phyloP scores from a whole-genome alignment of 192 early-diverging fungal species.

The Cetraspora pellucida region DNA sequence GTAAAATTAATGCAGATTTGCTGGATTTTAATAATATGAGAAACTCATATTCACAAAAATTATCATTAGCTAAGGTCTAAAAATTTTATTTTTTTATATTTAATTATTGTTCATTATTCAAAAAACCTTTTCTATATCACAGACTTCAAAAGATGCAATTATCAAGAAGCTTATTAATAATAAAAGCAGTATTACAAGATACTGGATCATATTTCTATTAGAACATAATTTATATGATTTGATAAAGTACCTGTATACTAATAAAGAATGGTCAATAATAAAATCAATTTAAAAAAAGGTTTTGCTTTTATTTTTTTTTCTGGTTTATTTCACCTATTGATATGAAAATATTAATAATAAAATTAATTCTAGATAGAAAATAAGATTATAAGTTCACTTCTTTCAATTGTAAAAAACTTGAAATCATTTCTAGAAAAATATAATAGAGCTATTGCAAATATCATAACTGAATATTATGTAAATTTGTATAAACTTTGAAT shows the following conservation, averaged over 20 bases:
- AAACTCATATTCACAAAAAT: neutral
- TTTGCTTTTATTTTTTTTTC: slow-evolving; percentile 26
- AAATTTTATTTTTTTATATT: neutral
- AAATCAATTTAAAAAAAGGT: slow-evolving; percentile 28
- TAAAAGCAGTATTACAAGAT: slow-evolving; percentile 22
- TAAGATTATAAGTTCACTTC: slow-evolving; percentile 26
- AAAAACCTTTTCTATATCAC: neutral
- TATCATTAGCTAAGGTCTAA: neutral
- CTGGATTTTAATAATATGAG: no score
- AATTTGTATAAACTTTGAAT: slow-evolving; percentile 28
- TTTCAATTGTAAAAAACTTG: slow-evolving; percentile 21
- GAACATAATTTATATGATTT: slow-evolving; percentile 18
- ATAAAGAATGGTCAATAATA: slow-evolving; percentile 31
- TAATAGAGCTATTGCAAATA: slow-evolving; percentile 25
- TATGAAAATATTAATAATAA: no score
- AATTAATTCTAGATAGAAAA: slow-evolving; percentile 36
- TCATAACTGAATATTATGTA: slow-evolving; percentile 26
- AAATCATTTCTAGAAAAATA: slow-evolving; percentile 34
- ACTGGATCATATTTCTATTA: slow-evolving; percentile 29
- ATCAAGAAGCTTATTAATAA: slow-evolving; percentile 3
- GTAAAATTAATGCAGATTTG: no score
- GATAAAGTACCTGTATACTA: slow-evolving; percentile 24
- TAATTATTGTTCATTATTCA: slow-evolving; percentile 5
- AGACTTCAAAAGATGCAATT: slow-evolving; percentile 5
- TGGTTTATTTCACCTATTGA: slow-evolving; percentile 14